Conservation (phyloP, 2,329 filamentous ascomycete species). For the Penicillium decumbens region DNA sequence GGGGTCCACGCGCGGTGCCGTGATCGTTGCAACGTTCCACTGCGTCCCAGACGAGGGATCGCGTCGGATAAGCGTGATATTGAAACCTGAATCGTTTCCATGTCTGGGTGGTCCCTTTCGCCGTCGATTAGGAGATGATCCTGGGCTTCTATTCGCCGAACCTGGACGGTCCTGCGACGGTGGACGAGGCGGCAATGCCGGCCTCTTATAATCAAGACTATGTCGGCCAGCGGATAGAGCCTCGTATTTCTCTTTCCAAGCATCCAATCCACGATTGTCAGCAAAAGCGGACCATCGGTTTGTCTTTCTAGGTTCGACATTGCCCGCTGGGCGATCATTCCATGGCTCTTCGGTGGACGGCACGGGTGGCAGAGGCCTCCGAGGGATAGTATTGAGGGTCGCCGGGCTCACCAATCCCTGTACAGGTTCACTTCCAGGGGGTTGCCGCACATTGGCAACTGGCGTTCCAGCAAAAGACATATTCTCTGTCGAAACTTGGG, state of each 20-base stretch:
- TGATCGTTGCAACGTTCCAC: conserved; percentile 69
- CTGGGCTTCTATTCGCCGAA: conserved; percentile 26
- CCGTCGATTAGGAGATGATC: conserved; percentile 24
- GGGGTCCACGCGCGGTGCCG: conserved; percentile 33
- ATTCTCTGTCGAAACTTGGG: conserved; percentile 20
- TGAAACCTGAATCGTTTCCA: conserved; percentile 28
- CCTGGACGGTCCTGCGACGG: conserved; percentile 15
- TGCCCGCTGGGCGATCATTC: conserved; percentile 3
- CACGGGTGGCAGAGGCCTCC: conserved; percentile 29
- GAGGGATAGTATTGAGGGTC: conserved; percentile 6
- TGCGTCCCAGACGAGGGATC: conserved; percentile 65
- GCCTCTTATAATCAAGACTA: conserved; percentile 30
- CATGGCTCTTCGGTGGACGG: conserved; percentile 24
- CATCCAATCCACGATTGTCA: conserved; percentile 20
- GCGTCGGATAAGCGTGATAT: conserved; percentile 63
- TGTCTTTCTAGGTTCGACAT: conserved; percentile 13
- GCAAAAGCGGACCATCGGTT: conserved; percentile 32
- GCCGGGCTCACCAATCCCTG: neutral
- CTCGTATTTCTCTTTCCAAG: conserved; percentile 25
- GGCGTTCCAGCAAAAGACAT: conserved; percentile 19
- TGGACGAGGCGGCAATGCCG: conserved; percentile 22
- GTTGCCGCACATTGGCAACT: conserved; percentile 10
- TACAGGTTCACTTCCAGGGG: neutral
- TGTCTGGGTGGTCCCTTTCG: conserved; percentile 7
- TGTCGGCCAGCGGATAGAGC: conserved; percentile 22